These are phyloP conservation scores for Talaromyces amestolkiae DNA, from an alignment of 2,329 filamentous ascomycete species.

Conservation along the genomic window DNA sequence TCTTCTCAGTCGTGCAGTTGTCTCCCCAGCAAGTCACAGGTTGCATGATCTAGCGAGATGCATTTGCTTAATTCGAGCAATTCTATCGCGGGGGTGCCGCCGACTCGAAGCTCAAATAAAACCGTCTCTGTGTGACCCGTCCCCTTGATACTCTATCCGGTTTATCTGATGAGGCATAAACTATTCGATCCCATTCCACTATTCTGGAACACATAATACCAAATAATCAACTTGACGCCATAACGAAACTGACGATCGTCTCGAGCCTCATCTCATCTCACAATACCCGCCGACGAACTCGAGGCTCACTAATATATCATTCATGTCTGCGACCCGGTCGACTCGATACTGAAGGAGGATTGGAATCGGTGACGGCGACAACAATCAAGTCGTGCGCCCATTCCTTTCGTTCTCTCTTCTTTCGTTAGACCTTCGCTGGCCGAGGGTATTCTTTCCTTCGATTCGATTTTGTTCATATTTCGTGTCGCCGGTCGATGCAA, in stretches of 20 bases:
- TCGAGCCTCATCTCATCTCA: neutral
- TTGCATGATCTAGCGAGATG: conserved; percentile 5
- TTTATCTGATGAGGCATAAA: neutral
- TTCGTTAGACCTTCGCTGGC: conserved; percentile 9
- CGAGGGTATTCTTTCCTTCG: conserved; percentile 3
- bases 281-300: neutral
- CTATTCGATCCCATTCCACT: neutral
- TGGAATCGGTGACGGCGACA: conserved; percentile 2
- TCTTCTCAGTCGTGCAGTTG: neutral
- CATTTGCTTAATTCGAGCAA: neutral
- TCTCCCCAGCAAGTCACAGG: neutral
- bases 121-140: neutral
- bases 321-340: conserved; percentile 2
- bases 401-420: neutral
- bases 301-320: neutral
- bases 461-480: neutral
- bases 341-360: neutral
- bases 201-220: neutral
- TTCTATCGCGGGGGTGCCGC: neutral
- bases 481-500: conserved; percentile 10
- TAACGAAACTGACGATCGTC: conserved; percentile 8
- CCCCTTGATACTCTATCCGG: neutral
- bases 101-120: conserved; percentile 1
- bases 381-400: conserved; percentile 3
- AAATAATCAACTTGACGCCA: conserved; percentile 7